Conservation (phyloP, 176 grass and related monocot genomes). For the Miscanthus lutarioriparius region DNA sequence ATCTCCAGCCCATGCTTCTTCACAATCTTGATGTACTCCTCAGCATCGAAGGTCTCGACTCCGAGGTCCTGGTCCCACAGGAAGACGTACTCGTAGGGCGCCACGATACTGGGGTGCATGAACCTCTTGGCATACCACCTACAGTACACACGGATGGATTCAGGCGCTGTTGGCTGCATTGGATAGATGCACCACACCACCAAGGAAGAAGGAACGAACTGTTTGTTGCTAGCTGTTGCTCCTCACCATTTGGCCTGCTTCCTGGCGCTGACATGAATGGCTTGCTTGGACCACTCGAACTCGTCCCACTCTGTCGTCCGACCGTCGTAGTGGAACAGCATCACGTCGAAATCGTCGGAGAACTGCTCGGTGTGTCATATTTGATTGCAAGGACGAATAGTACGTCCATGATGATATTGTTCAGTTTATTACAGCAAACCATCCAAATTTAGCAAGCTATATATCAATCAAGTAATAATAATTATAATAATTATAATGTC, state of each 20-base stretch:
- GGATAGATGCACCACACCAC: no score
- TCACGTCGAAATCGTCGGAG: neutral
- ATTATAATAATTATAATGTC: neutral
- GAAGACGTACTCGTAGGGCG: slow-evolving; percentile 50
- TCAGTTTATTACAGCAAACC: neutral
- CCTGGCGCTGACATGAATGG: slow-evolving; percentile 40
- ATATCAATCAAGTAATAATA: neutral
- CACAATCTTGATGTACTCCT: slow-evolving; percentile 18
- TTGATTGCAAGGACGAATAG: no score
- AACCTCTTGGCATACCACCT: slow-evolving; percentile 68
- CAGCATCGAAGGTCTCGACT: neutral
- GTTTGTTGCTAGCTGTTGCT: neutral
- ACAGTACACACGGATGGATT: neutral
- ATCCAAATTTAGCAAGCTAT: no score
- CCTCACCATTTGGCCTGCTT: slow-evolving; percentile 44
- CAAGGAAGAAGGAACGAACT: no score
- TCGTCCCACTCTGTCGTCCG: slow-evolving; percentile 38
- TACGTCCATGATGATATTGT: no score
- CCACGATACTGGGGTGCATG: slow-evolving; percentile 40
- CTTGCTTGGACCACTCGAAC: slow-evolving; percentile 48
- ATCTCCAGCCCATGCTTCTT: slow-evolving; percentile 34
- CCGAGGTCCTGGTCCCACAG: slow-evolving; percentile 54
- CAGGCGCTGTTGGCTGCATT: no score
- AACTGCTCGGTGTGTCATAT: slow-evolving; percentile 8
- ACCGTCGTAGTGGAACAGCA: slow-evolving; percentile 51